A percentile compares a stretch with the other conserved stretches of the same genome.
Conservation (phyloP, 1,284 basidiomycete genomes). For the Sporisorium iseilematis-ciliati region DNA sequence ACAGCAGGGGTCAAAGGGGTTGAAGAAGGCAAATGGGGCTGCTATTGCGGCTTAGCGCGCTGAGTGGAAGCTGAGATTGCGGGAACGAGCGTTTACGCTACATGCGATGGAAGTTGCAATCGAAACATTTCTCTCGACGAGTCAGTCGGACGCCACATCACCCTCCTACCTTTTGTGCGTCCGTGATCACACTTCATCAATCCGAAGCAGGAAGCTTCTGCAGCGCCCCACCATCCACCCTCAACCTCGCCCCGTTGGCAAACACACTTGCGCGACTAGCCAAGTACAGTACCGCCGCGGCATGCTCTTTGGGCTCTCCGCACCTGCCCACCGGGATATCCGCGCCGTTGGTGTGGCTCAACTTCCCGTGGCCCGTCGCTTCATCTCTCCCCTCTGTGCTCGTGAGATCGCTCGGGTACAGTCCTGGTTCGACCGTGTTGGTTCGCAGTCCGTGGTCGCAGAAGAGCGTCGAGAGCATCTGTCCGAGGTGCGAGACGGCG, state of each 20-base stretch:
- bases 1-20: background rate
- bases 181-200: background rate
- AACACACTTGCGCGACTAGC: conserved; percentile 25
- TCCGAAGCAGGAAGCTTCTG: conserved; percentile 47
- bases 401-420: conserved; percentile 47
- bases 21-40: background rate
- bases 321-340: conserved; percentile 51
- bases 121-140: no score
- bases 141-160: no score
- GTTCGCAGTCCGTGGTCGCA: conserved; percentile 27
- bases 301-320: conserved; percentile 45
- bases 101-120: no score
- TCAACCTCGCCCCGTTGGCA: conserved; percentile 45
- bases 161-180: no score
- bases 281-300: conserved; percentile 38
- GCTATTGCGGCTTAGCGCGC: background rate
- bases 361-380: conserved; percentile 23
- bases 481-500: conserved; percentile 39
- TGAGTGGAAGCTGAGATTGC: background rate
- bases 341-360: conserved; percentile 50
- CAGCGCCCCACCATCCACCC: conserved; percentile 49
- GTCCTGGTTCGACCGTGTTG: conserved; percentile 49
- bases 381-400: conserved; percentile 21
- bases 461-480: conserved; percentile 48
- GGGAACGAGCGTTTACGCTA: no score